phyloP scores from a whole-genome alignment of 306 rosid species.

The Malus sylvestris region DNA sequence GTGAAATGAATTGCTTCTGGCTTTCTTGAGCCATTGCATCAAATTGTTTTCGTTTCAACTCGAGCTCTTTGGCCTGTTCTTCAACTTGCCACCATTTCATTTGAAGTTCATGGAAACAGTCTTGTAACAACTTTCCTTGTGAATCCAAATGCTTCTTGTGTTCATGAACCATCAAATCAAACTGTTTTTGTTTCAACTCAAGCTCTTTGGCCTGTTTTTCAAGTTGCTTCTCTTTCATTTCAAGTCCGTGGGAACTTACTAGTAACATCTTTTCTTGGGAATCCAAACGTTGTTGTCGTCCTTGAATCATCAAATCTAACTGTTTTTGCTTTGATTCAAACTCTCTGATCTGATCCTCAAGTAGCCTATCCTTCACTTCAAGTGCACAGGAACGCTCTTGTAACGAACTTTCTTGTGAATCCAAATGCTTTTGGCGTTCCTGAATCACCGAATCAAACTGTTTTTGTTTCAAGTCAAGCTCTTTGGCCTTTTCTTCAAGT shows the following conservation, averaged over 20 bases:
- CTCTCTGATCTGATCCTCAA: neutral
- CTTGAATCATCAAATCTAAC: neutral
- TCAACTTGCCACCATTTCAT: conserved; percentile 6
- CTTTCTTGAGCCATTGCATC: neutral
- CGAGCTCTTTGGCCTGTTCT: conserved; percentile 11
- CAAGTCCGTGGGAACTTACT: conserved; percentile 7
- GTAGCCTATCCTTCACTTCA: conserved; percentile 11
- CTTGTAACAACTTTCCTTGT: neutral
- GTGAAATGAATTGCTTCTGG: neutral
- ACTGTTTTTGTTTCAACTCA: conserved; percentile 14
- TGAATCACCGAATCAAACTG: neutral
- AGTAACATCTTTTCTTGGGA: neutral
- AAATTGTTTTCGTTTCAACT: neutral
- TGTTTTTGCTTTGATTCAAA: too few species aligned
- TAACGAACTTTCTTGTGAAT: neutral
- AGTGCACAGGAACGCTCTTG: conserved; percentile 1
- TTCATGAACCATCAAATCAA: neutral
- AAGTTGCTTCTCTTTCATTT: conserved; percentile 10
- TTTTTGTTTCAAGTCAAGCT: too few species aligned
- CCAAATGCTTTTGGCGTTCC: neutral
- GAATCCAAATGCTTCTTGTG: conserved; percentile 9
- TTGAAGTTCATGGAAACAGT: conserved; percentile 6
- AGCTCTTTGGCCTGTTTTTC: conserved; percentile 10
- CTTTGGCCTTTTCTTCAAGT: too few species aligned
- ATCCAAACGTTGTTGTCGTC: neutral